phyloP scores from a whole-genome alignment of 1,284 basidiomycete genomes.

The Papiliotrema laurentii region DNA sequence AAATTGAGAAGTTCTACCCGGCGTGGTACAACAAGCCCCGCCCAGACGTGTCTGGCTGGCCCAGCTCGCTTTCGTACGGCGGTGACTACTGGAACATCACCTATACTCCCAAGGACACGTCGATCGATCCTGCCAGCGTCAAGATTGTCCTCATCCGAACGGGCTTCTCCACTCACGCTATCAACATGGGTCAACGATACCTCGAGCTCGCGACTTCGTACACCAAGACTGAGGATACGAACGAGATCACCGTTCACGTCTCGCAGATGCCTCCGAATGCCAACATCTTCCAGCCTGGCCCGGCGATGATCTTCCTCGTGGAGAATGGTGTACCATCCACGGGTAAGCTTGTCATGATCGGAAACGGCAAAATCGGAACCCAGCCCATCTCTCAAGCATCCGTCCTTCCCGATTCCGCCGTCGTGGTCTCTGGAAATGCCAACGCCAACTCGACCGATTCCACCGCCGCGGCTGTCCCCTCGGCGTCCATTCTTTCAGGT shows the following conservation, averaged over 20 bases:
- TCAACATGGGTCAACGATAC: slow-evolving; percentile 56
- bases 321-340: slow-evolving; percentile 79
- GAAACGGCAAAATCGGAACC: slow-evolving; percentile 65
- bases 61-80: slow-evolving; percentile 56
- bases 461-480: slow-evolving; percentile 1
- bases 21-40: slow-evolving; percentile 60
- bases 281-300: slow-evolving; percentile 80
- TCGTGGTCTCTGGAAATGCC: slow-evolving; percentile 13
- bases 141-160: slow-evolving; percentile 78
- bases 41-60: slow-evolving; percentile 51
- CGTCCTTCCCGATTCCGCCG: slow-evolving; percentile 53
- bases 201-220: slow-evolving; percentile 74
- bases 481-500: slow-evolving; percentile 1
- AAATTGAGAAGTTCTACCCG: slow-evolving; percentile 48
- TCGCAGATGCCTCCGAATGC: slow-evolving; percentile 76
- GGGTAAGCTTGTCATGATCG: slow-evolving; percentile 67
- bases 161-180: slow-evolving; percentile 91
- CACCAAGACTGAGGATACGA: slow-evolving; percentile 64
- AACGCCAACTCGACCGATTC: not conserved
- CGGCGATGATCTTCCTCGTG: slow-evolving; percentile 72
- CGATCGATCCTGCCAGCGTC: slow-evolving; percentile 53
- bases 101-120: slow-evolving; percentile 57
- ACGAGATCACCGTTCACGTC: slow-evolving; percentile 72
- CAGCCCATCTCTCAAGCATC: slow-evolving; percentile 57
- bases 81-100: slow-evolving; percentile 73